phyloP scores from a whole-genome alignment of 176 grass and related monocot genomes.

The Metroxylon sagu region DNA sequence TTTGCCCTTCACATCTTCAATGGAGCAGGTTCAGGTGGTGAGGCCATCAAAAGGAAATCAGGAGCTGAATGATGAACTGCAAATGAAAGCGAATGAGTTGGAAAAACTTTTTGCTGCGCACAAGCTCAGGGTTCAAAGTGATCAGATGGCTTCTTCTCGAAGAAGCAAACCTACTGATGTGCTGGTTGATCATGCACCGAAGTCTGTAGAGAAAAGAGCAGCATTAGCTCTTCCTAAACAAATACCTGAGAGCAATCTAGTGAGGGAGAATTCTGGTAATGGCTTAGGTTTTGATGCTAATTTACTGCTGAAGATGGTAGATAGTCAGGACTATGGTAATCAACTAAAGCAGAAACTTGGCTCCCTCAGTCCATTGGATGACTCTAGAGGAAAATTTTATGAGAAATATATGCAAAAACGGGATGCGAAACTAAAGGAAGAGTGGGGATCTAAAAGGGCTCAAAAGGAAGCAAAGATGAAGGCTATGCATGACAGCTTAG shows the following conservation, averaged over 20 bases:
- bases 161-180: conserved; percentile 46
- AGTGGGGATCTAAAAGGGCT: conserved; percentile 55
- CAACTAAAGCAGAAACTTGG: conserved; percentile 39
- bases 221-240: conserved; percentile 29
- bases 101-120: conserved; percentile 90
- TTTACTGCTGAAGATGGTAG: conserved; percentile 72
- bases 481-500: conserved; percentile 82
- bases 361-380: conserved; percentile 55
- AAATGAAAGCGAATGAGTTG: conserved; percentile 86
- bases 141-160: conserved; percentile 43
- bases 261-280: conserved; percentile 32
- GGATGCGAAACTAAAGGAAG: conserved; percentile 81
- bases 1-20: not conserved
- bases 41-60: conserved; percentile 60
- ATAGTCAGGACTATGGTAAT: conserved; percentile 30
- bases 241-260: conserved; percentile 30
- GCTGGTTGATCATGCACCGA: conserved; percentile 39
- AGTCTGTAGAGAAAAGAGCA: conserved; percentile 35
- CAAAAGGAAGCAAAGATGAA: conserved; percentile 83
- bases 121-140: conserved; percentile 42
- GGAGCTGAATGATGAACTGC: conserved; percentile 62
- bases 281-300: conserved; percentile 37
- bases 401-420: conserved; percentile 90
- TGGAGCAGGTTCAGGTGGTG: conserved; percentile 28
- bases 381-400: conserved; percentile 88